Base-by-base conservation (phyloP, 2,329 filamentous ascomycete species). In the Penicillium sp. region DNA sequence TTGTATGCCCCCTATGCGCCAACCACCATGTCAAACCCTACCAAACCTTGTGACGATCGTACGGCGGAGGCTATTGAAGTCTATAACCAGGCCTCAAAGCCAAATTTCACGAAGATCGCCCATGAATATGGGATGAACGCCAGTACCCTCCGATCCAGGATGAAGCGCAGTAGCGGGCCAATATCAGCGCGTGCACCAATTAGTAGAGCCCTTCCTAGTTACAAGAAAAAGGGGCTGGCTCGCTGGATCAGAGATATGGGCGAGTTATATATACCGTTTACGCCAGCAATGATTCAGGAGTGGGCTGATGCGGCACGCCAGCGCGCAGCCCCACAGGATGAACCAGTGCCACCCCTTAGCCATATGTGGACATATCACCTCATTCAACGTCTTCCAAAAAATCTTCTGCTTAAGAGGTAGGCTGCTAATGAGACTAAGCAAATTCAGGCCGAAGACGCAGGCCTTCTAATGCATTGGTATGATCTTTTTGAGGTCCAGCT, bases 141-240 rank as follows among this genome's bases (percentile, higher is more conserved):
- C 27, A 24, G 9, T 2, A n/a, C 39, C 3, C 32, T 48, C 1
- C 46, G 37, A 1, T 28, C 25, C 12, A 40, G 46, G 9, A 7
- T 48, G 28, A 8, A 13, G n/a, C 12, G 13, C 2, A 29, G 41
- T 12, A 43, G 11, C 9, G 28, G 18, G 13, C 4, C 41, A 13
- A 29, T 13, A 11, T 25, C 41, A n/a, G 13, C 5, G 7, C 5
- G 13, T 24, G 35, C 33, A 43, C 12, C 41, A 2, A 18, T 25
- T 26, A 35, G 35, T 27, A 43, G 34, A 12, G 41, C 41, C 18
- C 41, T 43, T 4, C 4, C 33, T 18, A 9, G 5, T 2, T 43
- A 43, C n/a, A 27, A 43, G n/a, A 29, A 43, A 13, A 32, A 34
- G 26, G 29, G 28, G 49, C 54, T 64, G 4, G 13, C 18, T 9